These are phyloP conservation scores for Phlyctochytrium arcticum DNA, from an alignment of 192 early-diverging fungal genomes.

Conservation along the genomic window DNA sequence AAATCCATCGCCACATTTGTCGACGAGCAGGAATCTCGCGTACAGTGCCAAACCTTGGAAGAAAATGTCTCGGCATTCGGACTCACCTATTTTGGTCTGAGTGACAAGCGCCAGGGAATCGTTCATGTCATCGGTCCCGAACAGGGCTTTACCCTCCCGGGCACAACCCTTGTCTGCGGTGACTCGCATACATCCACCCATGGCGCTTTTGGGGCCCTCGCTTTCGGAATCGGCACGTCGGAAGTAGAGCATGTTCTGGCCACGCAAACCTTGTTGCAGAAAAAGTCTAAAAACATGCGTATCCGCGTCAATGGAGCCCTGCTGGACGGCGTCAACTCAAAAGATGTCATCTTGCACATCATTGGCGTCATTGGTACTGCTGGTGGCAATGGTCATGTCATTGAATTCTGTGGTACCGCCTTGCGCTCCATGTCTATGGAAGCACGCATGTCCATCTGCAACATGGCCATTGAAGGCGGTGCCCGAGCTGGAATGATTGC, in stretches of 20 bases:
- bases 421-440: slow-evolving; percentile 59
- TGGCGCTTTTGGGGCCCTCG: slow-evolving; percentile 69
- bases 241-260: slow-evolving; percentile 73
- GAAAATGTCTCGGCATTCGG: slow-evolving; percentile 60
- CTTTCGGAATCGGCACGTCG: slow-evolving; percentile 73
- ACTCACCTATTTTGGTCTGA: slow-evolving; percentile 62
- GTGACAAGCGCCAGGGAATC: slow-evolving; percentile 67
- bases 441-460: slow-evolving; percentile 70
- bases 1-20: slow-evolving; percentile 57
- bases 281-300: slow-evolving; percentile 68
- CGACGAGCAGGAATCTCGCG: slow-evolving; percentile 54
- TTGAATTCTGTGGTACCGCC: slow-evolving; percentile 62
- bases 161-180: slow-evolving; percentile 68
- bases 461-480: slow-evolving; percentile 73
- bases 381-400: slow-evolving; percentile 64
- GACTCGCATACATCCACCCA: slow-evolving; percentile 73
- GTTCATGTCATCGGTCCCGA: slow-evolving; percentile 73
- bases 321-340: slow-evolving; percentile 52
- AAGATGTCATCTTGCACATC: slow-evolving; percentile 65
- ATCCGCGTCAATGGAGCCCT: slow-evolving; percentile 51
- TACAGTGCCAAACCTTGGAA: slow-evolving; percentile 63
- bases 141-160: slow-evolving; percentile 70
- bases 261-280: slow-evolving; percentile 64
- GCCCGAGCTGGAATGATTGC: slow-evolving; percentile 72
- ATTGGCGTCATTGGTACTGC: slow-evolving; percentile 72